Base-by-base conservation (phyloP, 148 eudicot species). In the Nyssa sinensis region DNA sequence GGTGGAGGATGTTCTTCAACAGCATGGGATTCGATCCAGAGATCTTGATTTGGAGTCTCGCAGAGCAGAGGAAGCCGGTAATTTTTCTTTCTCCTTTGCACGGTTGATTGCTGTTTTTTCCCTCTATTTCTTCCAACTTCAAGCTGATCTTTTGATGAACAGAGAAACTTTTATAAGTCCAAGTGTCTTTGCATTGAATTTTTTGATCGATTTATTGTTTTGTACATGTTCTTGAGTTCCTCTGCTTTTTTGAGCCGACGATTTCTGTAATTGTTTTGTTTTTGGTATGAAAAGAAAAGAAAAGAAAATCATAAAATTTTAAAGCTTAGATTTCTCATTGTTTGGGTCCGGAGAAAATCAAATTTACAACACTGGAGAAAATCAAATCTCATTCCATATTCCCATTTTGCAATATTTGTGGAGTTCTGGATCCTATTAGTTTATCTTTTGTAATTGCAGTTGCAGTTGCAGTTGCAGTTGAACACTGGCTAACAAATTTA, bases 1-100 rank as follows among this genome's bases (percentile, higher is more conserved):
- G 27, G 97, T 93, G 73, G 93, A 93, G 67, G 89, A 83, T 84
- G 94, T 94, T 77, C 89, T 94, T 77, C 94, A 94, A 66, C 93
- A 89, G 74, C 98, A 93, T 67, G 96, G 89, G 1, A 76, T 63
- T 71, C 81, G 84, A 7, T 86, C 86, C 13, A 78, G 84, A 66
- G 79, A 62, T 44, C 85, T 88, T 37, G 92, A 89, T 86, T 86
- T 86, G 70, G 93, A 84, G 55, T 86, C 88, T 25, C 86, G 93
- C 21, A 69, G 93, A 65, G 93, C 93, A 0, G 85, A 86, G 74
- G 90, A 86, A 84, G 90, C 93, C 57, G 93, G 93, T 89, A 79
- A 39, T 12, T 49, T 66, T 37, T 23, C 10, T n/a, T n/a, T n/a
- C n/a, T n/a, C n/a, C n/a, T n/a, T n/a, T n/a, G n/a, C n/a, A n/a